Evolutionary conservation across 352 stramenopile species (phyloP).

Genomic region (Phytophthora sp.): DNA sequence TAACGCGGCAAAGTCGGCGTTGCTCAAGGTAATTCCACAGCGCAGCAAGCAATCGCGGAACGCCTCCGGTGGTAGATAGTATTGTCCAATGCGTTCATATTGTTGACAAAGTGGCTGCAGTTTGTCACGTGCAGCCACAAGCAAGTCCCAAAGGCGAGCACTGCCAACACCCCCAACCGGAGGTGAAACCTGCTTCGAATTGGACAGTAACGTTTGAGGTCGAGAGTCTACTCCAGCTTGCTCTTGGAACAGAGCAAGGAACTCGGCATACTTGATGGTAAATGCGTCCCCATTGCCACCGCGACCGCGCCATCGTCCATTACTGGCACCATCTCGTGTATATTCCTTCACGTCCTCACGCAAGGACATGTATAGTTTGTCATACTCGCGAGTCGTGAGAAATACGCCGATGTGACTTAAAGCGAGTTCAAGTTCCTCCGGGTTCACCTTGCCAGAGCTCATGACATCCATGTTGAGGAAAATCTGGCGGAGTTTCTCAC

Average conservation of each 20-base stretch:
- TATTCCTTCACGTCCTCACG: constrained; percentile 35
- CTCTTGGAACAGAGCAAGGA: constrained; percentile 55
- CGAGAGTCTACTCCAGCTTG: constrained; percentile 23
- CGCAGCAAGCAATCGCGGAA: constrained; percentile 70
- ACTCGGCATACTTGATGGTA: constrained; percentile 67
- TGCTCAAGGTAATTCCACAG: constrained; percentile 68
- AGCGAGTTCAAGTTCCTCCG: constrained; percentile 74
- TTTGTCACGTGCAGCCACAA: constrained; percentile 56
- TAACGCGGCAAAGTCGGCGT: constrained; percentile 70
- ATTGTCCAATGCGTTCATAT: constrained; percentile 60
- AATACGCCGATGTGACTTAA: constrained; percentile 79
- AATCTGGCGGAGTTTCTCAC: constrained; percentile 76
- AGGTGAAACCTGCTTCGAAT: constrained; percentile 51
- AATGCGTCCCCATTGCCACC: constrained; percentile 37
- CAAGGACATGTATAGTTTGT: constrained; percentile 68
- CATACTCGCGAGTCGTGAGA: constrained; percentile 67
- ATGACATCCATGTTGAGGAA: constrained; percentile 85
- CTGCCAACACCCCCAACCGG: constrained; percentile 53
- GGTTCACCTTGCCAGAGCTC: constrained; percentile 62
- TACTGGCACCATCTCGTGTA: constrained; percentile 26
- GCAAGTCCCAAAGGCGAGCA: constrained; percentile 66
- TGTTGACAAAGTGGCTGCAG: constrained; percentile 61
- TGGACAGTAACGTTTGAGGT: constrained; percentile 41
- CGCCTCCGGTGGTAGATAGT: constrained; percentile 54
- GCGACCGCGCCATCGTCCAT: constrained; percentile 29